A percentile compares a stretch with the other conserved stretches of the same genome.
Evolutionary conservation across 805 yeast genomes (phyloP).

Genomic region (Brettanomyces nanus): DNA sequence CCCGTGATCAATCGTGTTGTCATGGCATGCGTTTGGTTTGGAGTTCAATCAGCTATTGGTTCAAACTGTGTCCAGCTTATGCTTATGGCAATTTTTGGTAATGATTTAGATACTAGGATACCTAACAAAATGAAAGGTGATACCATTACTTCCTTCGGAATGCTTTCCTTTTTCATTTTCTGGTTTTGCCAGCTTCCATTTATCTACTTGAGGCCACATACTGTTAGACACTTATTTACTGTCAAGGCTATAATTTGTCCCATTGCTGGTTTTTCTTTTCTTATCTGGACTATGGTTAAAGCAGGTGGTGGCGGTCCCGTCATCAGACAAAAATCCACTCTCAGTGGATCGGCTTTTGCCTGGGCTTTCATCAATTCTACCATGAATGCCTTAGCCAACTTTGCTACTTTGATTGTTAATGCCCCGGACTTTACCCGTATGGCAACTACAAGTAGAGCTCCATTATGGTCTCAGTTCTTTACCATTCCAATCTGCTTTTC

Average conservation of each 20-base stretch:
- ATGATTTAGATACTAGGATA: constrained; percentile 50
- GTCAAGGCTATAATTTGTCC: constrained; percentile 75
- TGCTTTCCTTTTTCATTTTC: constrained; percentile 70
- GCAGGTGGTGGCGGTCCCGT: constrained; percentile 76
- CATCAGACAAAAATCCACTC: constrained; percentile 42
- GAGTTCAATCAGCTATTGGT: constrained; percentile 80
- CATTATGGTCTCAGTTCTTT: constrained; percentile 49
- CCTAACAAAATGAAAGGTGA: constrained; percentile 48
- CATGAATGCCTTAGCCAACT: constrained; percentile 78
- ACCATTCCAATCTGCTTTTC: constrained; percentile 75
- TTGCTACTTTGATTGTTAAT: constrained; percentile 81
- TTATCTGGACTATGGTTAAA: constrained; percentile 76
- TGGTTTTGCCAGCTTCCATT: constrained; percentile 78
- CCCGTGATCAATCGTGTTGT: constrained; percentile 83
- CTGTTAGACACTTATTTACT: constrained; percentile 75
- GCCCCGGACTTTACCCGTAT: constrained; percentile 88
- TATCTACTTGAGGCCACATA: constrained; percentile 75
- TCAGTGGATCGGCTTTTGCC: constrained; percentile 55
- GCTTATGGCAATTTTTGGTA: constrained; percentile 70
- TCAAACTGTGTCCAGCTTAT: constrained; percentile 75
- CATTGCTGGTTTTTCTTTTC: constrained; percentile 72
- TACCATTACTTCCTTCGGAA: constrained; percentile 57
- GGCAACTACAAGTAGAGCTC: constrained; percentile 47
- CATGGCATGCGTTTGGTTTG: constrained; percentile 73
- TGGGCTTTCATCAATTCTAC: constrained; percentile 79